These are phyloP conservation scores for Penicillium ochrochloron DNA, from an alignment of 495 filamentous ascomycete species.

Conservation along the genomic window DNA sequence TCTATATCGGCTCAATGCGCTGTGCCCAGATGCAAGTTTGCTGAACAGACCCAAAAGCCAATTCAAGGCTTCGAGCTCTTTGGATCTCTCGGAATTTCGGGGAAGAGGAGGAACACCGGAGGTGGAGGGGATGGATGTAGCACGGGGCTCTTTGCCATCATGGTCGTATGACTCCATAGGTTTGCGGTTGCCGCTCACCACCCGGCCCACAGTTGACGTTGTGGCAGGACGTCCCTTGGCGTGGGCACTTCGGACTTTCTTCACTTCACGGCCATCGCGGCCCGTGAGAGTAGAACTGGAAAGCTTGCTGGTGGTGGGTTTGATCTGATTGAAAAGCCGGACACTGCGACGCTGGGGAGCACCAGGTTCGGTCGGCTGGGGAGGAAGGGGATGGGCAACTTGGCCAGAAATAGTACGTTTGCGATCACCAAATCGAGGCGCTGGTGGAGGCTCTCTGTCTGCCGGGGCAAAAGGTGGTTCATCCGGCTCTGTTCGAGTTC, in stretches of 20 bases:
- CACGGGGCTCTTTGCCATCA: slow-evolving; percentile 61
- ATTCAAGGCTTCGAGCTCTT: slow-evolving; percentile 74
- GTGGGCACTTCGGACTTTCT: slow-evolving; percentile 72
- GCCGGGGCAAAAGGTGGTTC: slow-evolving; percentile 43
- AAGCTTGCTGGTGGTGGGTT: slow-evolving; percentile 62
- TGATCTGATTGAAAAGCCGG: slow-evolving; percentile 73
- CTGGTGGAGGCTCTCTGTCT: slow-evolving; percentile 44
- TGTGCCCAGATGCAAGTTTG: slow-evolving; percentile 81
- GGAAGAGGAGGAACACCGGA: slow-evolving; percentile 34
- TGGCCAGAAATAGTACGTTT: slow-evolving; percentile 89
- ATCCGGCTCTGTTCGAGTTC: slow-evolving; percentile 54
- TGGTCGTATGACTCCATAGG: slow-evolving; percentile 69
- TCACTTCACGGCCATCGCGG: slow-evolving; percentile 71
- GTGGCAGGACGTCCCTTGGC: slow-evolving; percentile 58
- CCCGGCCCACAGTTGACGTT: slow-evolving; percentile 72
- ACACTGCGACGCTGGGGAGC: slow-evolving; percentile 79
- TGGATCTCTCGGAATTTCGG: slow-evolving; percentile 50
- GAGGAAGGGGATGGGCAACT: slow-evolving; percentile 62
- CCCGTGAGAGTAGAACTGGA: slow-evolving; percentile 54
- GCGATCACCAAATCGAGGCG: slow-evolving; percentile 56
- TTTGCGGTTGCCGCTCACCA: slow-evolving; percentile 80
- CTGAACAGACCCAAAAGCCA: slow-evolving; percentile 83
- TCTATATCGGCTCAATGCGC: slow-evolving; percentile 74
- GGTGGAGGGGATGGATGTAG: slow-evolving; percentile 31
- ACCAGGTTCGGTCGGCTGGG: slow-evolving; percentile 61